Percentiles rank a stretch among this genome's conserved stretches.
Conservation (phyloP, 1,139 yeast species). For the Zygosaccharomyces sapae region DNA sequence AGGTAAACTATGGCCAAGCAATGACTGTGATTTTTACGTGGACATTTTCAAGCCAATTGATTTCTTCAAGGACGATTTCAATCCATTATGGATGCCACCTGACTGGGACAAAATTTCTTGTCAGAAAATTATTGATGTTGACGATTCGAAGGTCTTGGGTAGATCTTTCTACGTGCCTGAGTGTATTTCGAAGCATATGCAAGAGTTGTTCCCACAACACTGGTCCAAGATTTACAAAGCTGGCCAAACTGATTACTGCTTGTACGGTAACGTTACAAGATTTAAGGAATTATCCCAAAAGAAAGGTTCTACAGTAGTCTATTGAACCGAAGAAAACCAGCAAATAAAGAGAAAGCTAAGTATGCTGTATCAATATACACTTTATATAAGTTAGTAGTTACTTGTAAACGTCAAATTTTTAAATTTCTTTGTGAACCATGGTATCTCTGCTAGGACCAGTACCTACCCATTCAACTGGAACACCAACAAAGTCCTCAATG, state of each 20-base stretch:
- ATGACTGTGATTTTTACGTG: conserved; percentile 54
- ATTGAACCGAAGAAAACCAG: neutral
- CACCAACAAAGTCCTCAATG: conserved; percentile 78
- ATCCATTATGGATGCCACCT: conserved; percentile 27
- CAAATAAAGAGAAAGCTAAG: neutral
- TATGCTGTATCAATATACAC: neutral
- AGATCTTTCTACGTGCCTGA: conserved; percentile 40
- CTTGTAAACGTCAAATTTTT: neutral
- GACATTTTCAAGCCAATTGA: conserved; percentile 42
- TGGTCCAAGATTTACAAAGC: conserved; percentile 25
- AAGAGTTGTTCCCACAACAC: conserved; percentile 15
- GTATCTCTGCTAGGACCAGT: conserved; percentile 96
- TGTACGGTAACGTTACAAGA: conserved; percentile 22
- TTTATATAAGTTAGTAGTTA: neutral
- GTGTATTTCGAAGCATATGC: conserved; percentile 18
- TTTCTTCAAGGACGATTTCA: conserved; percentile 22
- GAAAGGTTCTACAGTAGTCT: neutral
- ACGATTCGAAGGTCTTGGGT: conserved; percentile 40
- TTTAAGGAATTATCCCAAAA: neutral
- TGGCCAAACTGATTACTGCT: conserved; percentile 30
- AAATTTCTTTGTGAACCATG: conserved; percentile 48
- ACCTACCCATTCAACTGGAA: conserved; percentile 95
- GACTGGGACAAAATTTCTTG: conserved; percentile 38
- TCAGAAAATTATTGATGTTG: conserved; percentile 37
- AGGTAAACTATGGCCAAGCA: conserved; percentile 46